Base-by-base conservation (phyloP, 352 stramenopile species). In the Phytophthora megakarya region DNA sequence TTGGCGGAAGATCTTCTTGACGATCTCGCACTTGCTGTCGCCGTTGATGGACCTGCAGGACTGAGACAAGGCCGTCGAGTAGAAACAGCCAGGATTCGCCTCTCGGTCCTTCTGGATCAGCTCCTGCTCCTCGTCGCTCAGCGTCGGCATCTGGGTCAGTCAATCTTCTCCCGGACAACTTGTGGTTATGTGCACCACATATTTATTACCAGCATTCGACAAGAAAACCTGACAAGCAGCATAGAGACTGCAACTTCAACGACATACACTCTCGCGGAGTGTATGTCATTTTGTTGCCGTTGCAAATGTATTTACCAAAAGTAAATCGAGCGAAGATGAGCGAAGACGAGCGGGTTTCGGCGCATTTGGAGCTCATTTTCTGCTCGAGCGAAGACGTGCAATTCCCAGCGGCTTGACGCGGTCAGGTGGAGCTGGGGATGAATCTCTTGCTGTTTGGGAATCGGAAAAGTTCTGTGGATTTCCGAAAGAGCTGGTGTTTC, bases 1-100 rank as follows among this genome's bases (percentile, higher is more conserved):
- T 44, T 92, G 81, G 19, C 86, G 82, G 54, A 92, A 95, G 63
- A 95, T 95, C 64, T 93, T 93, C 50, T 90, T 90, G 38, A 92
- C 65, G 56, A 86, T 88, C 56, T 95, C 84, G 58, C 86, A 95
- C 69, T 91, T 93, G 73, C 78, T 92, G 49, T 95, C 86, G 40
- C 86, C 84, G 49, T 95, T 92, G 21, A 92, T 86, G 13, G 80
- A 89, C 7, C 81, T 76, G 42, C 84, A 92, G 23, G 84, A 90
- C 58, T 90, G 80, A 21, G 84, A 93, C 38, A 95, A 49, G 21
- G 83, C 75, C 52, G 86, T 93, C 33, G 84, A 91, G 65, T 95
- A 92, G 61, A 90, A 91, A 61, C 86, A 95, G 37, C 77, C 81
- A 9, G 84, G 84, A 33, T 91, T 84, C 62, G 81, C 74, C 48